Conservation (phyloP, 805 yeast species). For the Cyberlindnera misumaiensis region DNA sequence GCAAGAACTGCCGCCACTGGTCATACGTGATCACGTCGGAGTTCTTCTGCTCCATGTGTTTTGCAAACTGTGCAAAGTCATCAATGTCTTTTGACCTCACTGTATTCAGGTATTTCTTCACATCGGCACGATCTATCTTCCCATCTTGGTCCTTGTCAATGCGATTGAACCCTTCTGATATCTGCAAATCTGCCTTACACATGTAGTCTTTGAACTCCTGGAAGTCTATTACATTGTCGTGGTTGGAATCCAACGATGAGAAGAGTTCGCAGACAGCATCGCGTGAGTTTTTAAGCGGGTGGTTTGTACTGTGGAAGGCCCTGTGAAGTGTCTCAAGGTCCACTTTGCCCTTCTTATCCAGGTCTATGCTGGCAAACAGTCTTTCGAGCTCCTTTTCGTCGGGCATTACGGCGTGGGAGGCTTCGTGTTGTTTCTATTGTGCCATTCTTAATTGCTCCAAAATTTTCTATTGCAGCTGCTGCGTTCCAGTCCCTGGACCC, state of each 20-base stretch:
- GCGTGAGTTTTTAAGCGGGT: constrained; percentile 58
- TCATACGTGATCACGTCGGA: constrained; percentile 69
- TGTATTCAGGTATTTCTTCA: constrained; percentile 50
- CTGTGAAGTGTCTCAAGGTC: constrained; percentile 29
- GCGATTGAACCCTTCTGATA: constrained; percentile 56
- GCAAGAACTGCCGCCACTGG: constrained; percentile 76
- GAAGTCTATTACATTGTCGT: constrained; percentile 53
- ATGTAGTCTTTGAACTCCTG: constrained; percentile 63
- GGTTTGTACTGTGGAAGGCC: constrained; percentile 39
- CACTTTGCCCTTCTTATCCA: constrained; percentile 29
- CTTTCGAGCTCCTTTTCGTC: constrained; percentile 3
- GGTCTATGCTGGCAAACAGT: constrained; percentile 40
- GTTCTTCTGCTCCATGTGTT: constrained; percentile 39
- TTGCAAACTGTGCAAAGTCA: constrained; percentile 51
- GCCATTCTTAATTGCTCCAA: not conserved
- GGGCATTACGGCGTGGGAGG: not conserved
- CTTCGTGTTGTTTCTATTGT: not conserved
- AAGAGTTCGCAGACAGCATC: constrained; percentile 54
- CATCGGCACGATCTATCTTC: constrained; percentile 54
- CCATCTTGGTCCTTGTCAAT: constrained; percentile 76
- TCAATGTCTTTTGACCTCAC: constrained; percentile 44
- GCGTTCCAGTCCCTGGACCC: not conserved
- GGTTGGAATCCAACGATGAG: constrained; percentile 49
- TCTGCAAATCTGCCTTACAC: constrained; percentile 61
- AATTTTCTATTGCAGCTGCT: not conserved